phyloP scores from a whole-genome alignment of 352 stramenopile genomes.

The Phytophthora ramorum region DNA sequence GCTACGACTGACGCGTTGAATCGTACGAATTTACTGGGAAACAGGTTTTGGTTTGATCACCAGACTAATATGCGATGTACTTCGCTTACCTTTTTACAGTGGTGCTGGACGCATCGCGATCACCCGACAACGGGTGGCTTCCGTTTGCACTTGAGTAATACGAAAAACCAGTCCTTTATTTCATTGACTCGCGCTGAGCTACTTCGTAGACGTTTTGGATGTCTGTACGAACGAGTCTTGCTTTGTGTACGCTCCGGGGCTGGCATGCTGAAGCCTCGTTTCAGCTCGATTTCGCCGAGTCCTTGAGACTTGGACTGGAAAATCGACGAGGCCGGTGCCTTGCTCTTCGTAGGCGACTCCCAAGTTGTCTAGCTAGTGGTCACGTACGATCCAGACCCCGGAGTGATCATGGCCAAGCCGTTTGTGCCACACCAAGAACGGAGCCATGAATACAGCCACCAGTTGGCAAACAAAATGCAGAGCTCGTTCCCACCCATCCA shows the following conservation, averaged over 20 bases:
- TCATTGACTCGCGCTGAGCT: background rate
- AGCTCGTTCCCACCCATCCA: too few species aligned
- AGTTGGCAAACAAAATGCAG: too few species aligned
- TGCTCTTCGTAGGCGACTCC: slow-evolving; percentile 65
- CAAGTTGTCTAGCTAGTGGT: slow-evolving; percentile 50
- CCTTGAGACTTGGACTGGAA: slow-evolving; percentile 67
- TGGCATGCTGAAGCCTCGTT: slow-evolving; percentile 47
- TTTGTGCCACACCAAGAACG: slow-evolving; percentile 50
- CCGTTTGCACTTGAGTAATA: slow-evolving; percentile 5
- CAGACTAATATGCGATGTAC: background rate
- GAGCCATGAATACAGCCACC: too few species aligned
- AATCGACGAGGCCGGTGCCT: slow-evolving; percentile 44
- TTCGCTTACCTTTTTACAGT: slow-evolving; percentile 19
- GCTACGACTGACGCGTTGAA: slow-evolving; percentile 62
- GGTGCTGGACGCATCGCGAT: slow-evolving; percentile 21
- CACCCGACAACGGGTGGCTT: slow-evolving; percentile 33
- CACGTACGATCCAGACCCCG: slow-evolving; percentile 60
- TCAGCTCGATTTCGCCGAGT: slow-evolving; percentile 35
- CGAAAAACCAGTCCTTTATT: background rate
- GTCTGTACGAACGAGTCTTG: slow-evolving; percentile 55
- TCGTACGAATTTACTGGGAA: slow-evolving; percentile 32
- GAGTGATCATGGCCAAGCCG: slow-evolving; percentile 57
- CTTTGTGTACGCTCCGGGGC: slow-evolving; percentile 66
- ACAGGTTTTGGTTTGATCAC: background rate
- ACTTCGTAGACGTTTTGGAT: slow-evolving; percentile 35